Evolutionary conservation across 2,329 filamentous ascomycete species (phyloP).

Genomic region (Chaetomiaceae sp.): DNA sequence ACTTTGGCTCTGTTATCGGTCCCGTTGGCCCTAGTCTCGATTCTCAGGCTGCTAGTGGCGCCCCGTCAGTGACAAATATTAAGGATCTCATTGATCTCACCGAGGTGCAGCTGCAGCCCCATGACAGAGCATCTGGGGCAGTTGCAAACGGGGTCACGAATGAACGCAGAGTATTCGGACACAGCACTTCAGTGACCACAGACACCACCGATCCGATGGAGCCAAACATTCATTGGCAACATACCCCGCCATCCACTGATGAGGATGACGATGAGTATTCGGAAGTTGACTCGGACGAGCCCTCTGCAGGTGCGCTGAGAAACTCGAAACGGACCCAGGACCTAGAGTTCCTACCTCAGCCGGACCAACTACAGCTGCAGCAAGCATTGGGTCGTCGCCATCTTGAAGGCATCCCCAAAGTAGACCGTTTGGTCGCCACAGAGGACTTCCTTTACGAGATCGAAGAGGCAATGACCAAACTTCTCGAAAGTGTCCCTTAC

Average conservation of each 20-base stretch:
- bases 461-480: conserved; percentile 9
- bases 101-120: too few relatives aligned
- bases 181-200: too few relatives aligned
- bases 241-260: not conserved
- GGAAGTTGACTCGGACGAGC: not conserved
- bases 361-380: not conserved
- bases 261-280: not conserved
- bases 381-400: too few relatives aligned
- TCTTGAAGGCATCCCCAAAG: not conserved
- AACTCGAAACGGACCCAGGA: not conserved
- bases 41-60: not conserved
- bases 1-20: not conserved
- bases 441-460: conserved; percentile 6
- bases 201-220: not conserved
- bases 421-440: not conserved
- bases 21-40: not conserved
- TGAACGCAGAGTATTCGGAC: too few relatives aligned
- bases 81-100: not conserved
- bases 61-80: not conserved
- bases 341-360: not conserved
- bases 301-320: not conserved
- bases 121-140: too few relatives aligned
- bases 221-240: not conserved
- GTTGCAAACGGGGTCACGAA: too few relatives aligned
- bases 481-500: conserved; percentile 22